These are phyloP conservation scores for Didymella lethalis DNA, from an alignment of 2,329 filamentous ascomycete species.

Conservation along the genomic window DNA sequence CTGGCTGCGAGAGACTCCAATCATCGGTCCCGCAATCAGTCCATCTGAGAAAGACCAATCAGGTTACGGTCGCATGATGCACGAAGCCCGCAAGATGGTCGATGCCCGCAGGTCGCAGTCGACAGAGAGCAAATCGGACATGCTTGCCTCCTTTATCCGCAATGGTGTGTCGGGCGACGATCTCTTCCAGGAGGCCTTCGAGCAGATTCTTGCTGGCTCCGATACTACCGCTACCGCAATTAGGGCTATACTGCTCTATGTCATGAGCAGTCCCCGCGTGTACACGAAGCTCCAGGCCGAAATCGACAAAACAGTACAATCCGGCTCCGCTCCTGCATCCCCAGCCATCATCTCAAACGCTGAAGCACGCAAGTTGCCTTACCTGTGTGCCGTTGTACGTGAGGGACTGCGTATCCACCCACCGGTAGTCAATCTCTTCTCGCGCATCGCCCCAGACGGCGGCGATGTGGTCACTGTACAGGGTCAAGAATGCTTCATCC, in stretches of 20 bases:
- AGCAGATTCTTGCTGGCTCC: constrained; percentile 63
- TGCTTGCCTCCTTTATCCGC: constrained; percentile 62
- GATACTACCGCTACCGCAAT: constrained; percentile 66
- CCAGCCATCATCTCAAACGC: constrained; percentile 58
- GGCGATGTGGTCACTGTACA: constrained; percentile 45
- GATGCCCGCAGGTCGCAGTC: constrained; percentile 56
- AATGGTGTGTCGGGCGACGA: constrained; percentile 54
- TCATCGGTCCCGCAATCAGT: constrained; percentile 40
- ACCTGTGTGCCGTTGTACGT: constrained; percentile 58
- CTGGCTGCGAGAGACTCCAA: constrained; percentile 36
- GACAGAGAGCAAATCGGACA: constrained; percentile 57
- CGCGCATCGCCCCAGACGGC: constrained; percentile 39
- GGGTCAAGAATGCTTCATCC: constrained; percentile 41
- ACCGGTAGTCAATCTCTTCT: constrained; percentile 47
- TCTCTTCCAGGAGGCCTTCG: constrained; percentile 53
- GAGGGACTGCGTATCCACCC: constrained; percentile 58
- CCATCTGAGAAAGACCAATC: constrained; percentile 48
- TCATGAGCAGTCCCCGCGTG: constrained; percentile 60
- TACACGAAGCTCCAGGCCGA: constrained; percentile 58
- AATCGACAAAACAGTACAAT: constrained; percentile 52
- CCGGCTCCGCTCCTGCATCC: constrained; percentile 45
- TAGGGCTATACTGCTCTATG: constrained; percentile 61
- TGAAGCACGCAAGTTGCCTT: constrained; percentile 53
- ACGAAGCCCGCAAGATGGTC: constrained; percentile 39
- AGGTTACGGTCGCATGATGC: constrained; percentile 47